A percentile compares a stretch with the other conserved stretches of the same genome.
phyloP scores from a whole-genome alignment of 257 asterid genomes.

The Gynochthodes officinalis region DNA sequence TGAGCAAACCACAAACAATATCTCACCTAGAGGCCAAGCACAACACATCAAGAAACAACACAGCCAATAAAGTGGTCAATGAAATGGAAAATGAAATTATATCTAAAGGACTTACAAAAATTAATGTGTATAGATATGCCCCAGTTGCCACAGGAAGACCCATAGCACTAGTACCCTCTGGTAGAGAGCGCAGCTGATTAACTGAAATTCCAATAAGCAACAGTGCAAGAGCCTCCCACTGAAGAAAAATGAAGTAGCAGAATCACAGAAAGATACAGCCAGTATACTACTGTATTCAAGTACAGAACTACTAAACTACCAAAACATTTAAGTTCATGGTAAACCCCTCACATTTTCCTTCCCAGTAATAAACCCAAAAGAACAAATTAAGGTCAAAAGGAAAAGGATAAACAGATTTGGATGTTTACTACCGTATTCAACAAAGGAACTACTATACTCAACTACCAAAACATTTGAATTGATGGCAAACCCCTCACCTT shows the following conservation, averaged over 20 bases:
- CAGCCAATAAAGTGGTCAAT: neutral
- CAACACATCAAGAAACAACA: neutral
- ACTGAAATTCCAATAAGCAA: slow-evolving; percentile 93
- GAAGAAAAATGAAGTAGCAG: slow-evolving; percentile 20
- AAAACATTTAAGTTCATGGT: neutral
- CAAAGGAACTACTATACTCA: neutral
- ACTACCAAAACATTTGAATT: neutral
- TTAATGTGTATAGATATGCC: slow-evolving; percentile 80
- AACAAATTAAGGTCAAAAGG: no score
- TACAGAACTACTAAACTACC: neutral
- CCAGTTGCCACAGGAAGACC: slow-evolving; percentile 81
- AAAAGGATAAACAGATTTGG: no score
- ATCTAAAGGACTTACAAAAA: slow-evolving; percentile 79
- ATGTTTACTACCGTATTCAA: neutral
- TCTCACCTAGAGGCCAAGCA: neutral
- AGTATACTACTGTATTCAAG: neutral
- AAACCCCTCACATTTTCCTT: neutral
- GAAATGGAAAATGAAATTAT: slow-evolving; percentile 7
- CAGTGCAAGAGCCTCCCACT: slow-evolving; percentile 99
- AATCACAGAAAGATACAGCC: slow-evolving; percentile 5
- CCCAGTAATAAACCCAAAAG: no score
- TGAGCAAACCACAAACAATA: neutral
- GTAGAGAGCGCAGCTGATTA: slow-evolving; percentile 85
- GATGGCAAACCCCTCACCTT: neutral
- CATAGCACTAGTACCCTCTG: slow-evolving; percentile 76